Percentiles rank a stretch among this genome's conserved stretches.
phyloP scores from a whole-genome alignment of 2,329 filamentous ascomycete species.

The Boeremia lycopersici region DNA sequence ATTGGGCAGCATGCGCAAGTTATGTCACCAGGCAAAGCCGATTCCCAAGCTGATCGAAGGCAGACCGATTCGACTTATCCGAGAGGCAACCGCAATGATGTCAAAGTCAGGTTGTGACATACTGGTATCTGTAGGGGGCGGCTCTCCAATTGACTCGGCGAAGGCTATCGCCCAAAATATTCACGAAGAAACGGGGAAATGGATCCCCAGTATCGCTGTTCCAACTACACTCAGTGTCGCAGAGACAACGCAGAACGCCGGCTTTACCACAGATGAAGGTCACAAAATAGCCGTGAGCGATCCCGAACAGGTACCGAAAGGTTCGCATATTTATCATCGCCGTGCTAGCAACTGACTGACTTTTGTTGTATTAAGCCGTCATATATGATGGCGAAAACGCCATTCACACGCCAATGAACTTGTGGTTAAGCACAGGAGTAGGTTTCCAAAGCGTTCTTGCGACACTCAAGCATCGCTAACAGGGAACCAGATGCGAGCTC shows the following conservation, averaged over 20 bases:
- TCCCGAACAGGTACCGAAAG: conserved; percentile 52
- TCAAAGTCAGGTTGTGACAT: conserved; percentile 45
- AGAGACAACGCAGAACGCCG: conserved; percentile 60
- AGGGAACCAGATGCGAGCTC: conserved; percentile 51
- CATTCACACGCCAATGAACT: conserved; percentile 56
- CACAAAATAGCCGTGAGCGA: conserved; percentile 58
- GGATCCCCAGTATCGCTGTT: conserved; percentile 47
- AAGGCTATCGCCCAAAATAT: conserved; percentile 49
- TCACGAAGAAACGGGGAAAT: conserved; percentile 46
- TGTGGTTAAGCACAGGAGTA: conserved; percentile 59
- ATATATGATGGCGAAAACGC: conserved; percentile 61
- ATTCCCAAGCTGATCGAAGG: conserved; percentile 17
- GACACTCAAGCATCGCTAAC: conserved; percentile 6
- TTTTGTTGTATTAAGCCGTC: conserved; percentile 41
- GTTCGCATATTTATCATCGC: conserved; percentile 11
- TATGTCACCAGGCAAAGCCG: conserved; percentile 31
- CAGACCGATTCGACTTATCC: conserved; percentile 45
- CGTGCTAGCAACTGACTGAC: not conserved
- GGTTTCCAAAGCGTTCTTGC: not conserved
- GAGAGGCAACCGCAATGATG: conserved; percentile 44
- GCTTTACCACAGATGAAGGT: conserved; percentile 58
- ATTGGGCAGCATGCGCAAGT: conserved; percentile 62
- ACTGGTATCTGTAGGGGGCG: conserved; percentile 51
- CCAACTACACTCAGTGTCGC: conserved; percentile 56
- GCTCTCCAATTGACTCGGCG: conserved; percentile 58